Evolutionary conservation across 2,329 filamentous ascomycete genomes (phyloP), one percentile per base, ranked within the genome.

Genomic region (Cryphonectria naterciae): DNA sequence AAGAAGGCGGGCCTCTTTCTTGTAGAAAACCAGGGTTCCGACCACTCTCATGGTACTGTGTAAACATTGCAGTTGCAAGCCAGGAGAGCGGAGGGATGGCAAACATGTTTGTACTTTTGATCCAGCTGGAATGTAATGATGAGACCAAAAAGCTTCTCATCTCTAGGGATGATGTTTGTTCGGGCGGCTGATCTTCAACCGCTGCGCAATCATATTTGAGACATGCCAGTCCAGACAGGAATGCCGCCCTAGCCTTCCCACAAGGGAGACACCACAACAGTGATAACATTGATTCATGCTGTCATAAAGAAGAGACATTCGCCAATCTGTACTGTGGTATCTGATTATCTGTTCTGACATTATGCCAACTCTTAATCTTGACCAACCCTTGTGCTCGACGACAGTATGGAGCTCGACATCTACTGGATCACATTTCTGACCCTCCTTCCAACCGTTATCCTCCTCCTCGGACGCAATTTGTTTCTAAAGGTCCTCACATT

Each of bases 351-450:
- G 25, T 35, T 32, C 35, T n/a, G 0, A 28, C 6, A 32, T 61
- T 15, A 49, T 49, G 46, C 58, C 19, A 22, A 6, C 15, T n/a
- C 56, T 19, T 22, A n/a, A 49, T 15, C 28, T 32, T 58, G 28
- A 2, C 22, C 54, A 58, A 15, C 54, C 54, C 15, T 58, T 58
- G 1, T 32, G 35, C 61, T 46, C 37, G 6, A 62, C n/a, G 41
- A 28, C 39, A 64, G 15, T 8, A 74, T 74, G 74, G 46, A 67
- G 28, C 66, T 74, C 49, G 69, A 74, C 54, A 72, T 74, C 35
- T 74, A 74, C 68, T 74, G 74, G 74, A 71, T 67, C 13, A 64
- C 65, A 11, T 67, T 74, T 22, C 60, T 74, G 49, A 56, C 72
- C n/a, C 69, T 74, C n/a, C 56, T 74, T 6, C 69, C 71, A 1